These are phyloP conservation scores for Manihot esculenta DNA, from an alignment of 441 rosid species.

Conservation along the genomic window DNA sequence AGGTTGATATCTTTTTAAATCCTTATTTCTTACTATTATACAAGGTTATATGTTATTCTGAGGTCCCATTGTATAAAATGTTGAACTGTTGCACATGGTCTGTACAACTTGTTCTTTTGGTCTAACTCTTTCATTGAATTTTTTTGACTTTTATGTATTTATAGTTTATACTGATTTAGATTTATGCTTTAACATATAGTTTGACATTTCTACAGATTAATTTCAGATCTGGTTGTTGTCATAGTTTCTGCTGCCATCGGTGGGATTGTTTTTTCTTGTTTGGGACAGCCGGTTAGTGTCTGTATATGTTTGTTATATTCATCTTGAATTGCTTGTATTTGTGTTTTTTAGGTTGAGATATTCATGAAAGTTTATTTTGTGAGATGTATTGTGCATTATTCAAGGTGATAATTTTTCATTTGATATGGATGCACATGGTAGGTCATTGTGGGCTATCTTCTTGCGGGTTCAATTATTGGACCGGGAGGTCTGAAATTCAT, in stretches of 20 bases:
- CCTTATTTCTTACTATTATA: slow-evolving; percentile 13
- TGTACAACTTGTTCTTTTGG: slow-evolving; percentile 15
- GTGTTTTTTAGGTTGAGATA: slow-evolving; percentile 10
- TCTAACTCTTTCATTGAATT: slow-evolving; percentile 14
- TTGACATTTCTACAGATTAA: slow-evolving; percentile 58
- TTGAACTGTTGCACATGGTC: neutral
- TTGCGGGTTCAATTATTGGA: slow-evolving; percentile 93
- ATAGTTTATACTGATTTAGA: neutral
- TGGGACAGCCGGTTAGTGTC: slow-evolving; percentile 93
- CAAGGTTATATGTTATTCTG: neutral
- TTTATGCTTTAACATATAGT: slow-evolving; percentile 21
- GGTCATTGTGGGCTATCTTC: slow-evolving; percentile 98
- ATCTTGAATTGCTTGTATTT: slow-evolving; percentile 11
- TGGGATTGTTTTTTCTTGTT: slow-evolving; percentile 88
- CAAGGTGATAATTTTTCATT: neutral
- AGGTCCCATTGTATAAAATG: neutral
- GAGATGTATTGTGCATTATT: slow-evolving; percentile 19
- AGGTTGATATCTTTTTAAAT: slow-evolving; percentile 48
- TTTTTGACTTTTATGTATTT: slow-evolving; percentile 9
- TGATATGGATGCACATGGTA: slow-evolving; percentile 26
- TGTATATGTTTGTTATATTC: slow-evolving; percentile 17
- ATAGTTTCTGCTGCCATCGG: slow-evolving; percentile 98
- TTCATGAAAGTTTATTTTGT: slow-evolving; percentile 15
- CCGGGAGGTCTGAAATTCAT: slow-evolving; percentile 98
- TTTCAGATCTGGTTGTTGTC: slow-evolving; percentile 93